Evolutionary conservation across 768 basidiomycete species (phyloP), one percentile per base, ranked within the genome.

Genomic region (Rhodotorula graminis): DNA sequence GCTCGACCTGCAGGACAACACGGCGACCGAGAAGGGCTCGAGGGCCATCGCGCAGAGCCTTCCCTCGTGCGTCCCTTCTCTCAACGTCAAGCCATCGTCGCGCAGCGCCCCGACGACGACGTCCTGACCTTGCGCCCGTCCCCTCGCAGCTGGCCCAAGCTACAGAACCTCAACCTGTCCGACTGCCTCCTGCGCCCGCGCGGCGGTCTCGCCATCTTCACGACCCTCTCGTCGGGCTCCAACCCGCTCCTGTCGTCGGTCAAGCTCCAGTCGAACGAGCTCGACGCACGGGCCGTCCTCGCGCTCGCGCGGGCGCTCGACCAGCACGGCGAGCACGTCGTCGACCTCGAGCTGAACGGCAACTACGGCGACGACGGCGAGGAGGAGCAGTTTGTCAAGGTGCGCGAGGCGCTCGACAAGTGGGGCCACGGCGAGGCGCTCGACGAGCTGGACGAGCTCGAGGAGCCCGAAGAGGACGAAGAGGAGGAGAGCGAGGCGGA

Each of bases 191-290:
- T 99, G 31, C 88, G 90, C 9, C 84, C 87, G 8, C 87, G 88
- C n/a, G 92, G 93, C 46, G 90, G 90, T 69, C 84, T 93, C 6
- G 81, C 84, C 3, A 83, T 91, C 65, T 80, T 91, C 58, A 84
- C 84, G 52, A 84, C 84, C 15, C 84, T 98, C 58, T 84, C 84
- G 2, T 81, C 81, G 29, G 92, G 93, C 16, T 87, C 88, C 50
- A 92, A 90, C 80, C 85, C 85, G 31, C 88, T 88, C 76, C 83
- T 98, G 56, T 86, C 88, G 77, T 86, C 85, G 16, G 84, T 98
- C 60, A 89, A 89, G 76, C 84, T 98, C 49, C 92, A 97, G 82
- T 96, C 94, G 80, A 93, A 94, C 80, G 93, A 98, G 77, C 84
- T 97, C 58, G 90, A 93, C 74, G 81, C 84, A 10, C 81, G 85